Conservation (phyloP, 768 basidiomycete genomes). For the Rhodotorula diobovata region DNA sequence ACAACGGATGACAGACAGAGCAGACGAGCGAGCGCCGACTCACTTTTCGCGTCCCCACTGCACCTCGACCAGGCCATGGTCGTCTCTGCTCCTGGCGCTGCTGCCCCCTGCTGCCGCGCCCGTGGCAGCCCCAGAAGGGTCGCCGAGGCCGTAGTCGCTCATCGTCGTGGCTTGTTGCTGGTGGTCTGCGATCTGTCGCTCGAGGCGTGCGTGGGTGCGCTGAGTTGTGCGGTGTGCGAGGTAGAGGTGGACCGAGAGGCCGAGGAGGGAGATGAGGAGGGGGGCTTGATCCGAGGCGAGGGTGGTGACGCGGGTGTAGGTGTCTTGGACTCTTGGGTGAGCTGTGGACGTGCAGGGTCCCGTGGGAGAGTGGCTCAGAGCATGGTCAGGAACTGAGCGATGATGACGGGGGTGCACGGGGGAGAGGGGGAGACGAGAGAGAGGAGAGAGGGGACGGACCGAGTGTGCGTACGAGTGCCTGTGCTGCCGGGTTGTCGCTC, state of each 20-base stretch:
- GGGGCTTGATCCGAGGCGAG: not conserved
- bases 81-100: not conserved
- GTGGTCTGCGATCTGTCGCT: not conserved
- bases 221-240: not conserved
- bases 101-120: not conserved
- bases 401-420: not conserved
- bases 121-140: not conserved
- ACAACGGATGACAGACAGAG: too few relatives aligned
- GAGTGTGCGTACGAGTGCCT: not conserved
- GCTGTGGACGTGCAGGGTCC: not conserved
- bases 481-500: conserved; percentile 2
- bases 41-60: conserved; percentile 44
- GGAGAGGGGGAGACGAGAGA: not conserved
- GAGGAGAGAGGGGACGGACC: not conserved
- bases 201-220: not conserved
- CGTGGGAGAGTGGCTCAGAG: not conserved
- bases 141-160: conserved; percentile 20
- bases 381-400: not conserved
- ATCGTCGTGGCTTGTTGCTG: not conserved
- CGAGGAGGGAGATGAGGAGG: conserved; percentile 4
- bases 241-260: conserved; percentile 5
- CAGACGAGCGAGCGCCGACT: not conserved
- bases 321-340: not conserved
- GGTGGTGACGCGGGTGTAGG: not conserved
- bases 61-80: conserved; percentile 34